Percentiles rank a stretch among this genome's conserved stretches.
phyloP scores from a whole-genome alignment of 225 moss, liverwort and hornwort genomes.

The Rhytidiadelphus loreus region DNA sequence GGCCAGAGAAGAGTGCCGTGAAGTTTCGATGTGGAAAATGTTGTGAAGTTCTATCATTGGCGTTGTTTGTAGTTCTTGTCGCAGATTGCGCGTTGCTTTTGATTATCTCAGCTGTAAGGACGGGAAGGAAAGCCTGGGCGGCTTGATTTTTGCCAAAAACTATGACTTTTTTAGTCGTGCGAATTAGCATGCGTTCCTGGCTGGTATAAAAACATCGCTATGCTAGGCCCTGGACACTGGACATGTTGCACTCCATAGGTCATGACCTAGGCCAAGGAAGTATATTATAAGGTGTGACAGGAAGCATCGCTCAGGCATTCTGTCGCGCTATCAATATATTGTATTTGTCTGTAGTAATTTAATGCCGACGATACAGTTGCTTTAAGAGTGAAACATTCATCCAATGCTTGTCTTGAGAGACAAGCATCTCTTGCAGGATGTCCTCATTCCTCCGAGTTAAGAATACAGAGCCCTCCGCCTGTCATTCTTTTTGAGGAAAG shows the following conservation, averaged over 20 bases:
- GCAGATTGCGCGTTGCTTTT: not conserved
- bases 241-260: not conserved
- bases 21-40: not conserved
- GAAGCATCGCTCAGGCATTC: not conserved
- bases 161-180: not conserved
- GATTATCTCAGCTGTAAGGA: not conserved
- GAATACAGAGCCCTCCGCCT: not conserved
- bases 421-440: not conserved
- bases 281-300: not conserved
- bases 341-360: not conserved
- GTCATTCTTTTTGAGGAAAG: not conserved
- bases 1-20: not conserved
- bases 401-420: not conserved
- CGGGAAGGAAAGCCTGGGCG: not conserved
- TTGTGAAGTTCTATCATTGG: not conserved
- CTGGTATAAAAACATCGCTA: not conserved
- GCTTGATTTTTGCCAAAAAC: not conserved
- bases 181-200: not conserved
- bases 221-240: not conserved
- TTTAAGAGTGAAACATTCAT: not conserved
- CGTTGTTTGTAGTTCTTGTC: not conserved
- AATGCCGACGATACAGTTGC: not conserved
- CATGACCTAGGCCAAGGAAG: not conserved
- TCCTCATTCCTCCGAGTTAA: not conserved
- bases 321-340: not conserved